phyloP scores from a whole-genome alignment of 441 rosid genomes.

The Bruguiera hainesii region DNA sequence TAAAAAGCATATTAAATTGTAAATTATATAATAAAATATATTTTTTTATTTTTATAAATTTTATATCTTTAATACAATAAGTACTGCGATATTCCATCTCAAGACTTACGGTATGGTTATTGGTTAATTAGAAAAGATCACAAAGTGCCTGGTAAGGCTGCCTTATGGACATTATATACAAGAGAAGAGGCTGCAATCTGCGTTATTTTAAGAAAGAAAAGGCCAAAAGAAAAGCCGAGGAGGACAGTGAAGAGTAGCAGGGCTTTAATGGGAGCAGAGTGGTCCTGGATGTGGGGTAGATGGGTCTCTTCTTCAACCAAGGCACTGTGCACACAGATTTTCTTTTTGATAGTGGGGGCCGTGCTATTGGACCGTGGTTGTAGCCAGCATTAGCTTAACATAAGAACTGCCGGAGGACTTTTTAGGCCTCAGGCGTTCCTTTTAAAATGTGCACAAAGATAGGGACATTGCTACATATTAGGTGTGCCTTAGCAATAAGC shows the following conservation, averaged over 20 bases:
- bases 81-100: background rate
- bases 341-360: constrained; percentile 8
- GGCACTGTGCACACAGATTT: background rate
- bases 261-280: constrained; percentile 14
- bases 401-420: background rate
- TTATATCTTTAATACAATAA: no score
- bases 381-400: constrained; percentile 9
- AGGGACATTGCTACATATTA: background rate
- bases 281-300: constrained; percentile 26
- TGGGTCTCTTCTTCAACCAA: background rate
- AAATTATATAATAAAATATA: no score
- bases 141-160: no score
- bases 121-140: no score
- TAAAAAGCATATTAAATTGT: no score
- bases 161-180: no score
- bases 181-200: background rate
- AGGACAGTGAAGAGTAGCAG: constrained; percentile 4
- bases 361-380: background rate
- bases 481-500: no score
- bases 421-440: background rate
- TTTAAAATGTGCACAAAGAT: background rate
- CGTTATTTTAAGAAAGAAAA: constrained; percentile 18
- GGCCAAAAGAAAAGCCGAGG: constrained; percentile 25
- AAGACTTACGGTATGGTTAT: no score
- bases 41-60: no score